Base-by-base conservation (phyloP, 2,329 filamentous ascomycete species). In the Cladosporium sp. region DNA sequence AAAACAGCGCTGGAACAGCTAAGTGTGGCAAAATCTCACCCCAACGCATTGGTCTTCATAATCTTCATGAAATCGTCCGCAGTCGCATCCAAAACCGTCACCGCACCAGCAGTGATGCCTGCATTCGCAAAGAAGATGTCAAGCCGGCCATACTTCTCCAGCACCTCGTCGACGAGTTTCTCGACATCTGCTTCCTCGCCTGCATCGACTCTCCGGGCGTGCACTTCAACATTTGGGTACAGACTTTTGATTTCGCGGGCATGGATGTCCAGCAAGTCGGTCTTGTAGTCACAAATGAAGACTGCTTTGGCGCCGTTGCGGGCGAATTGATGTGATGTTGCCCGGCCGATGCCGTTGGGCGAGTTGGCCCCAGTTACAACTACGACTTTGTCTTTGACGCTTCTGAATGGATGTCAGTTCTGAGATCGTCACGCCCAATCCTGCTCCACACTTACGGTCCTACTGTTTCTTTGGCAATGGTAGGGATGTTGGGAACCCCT, bases 51-150 rank as follows among this genome's bases (percentile, higher is more conserved):
- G 18, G 84, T 85, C 43, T 81, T 80, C 72, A 97, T 72, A 1
- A 86, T 84, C 38, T 83, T 72, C 84, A 95, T 88, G 64, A 96
- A 96, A 17, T 86, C 85, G 13, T 85, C 81, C 19, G 61, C 62
- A 3, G 45, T 43, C n/a, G 76, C 77, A 6, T 93, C 81, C 32
- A 79, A 80, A 56, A 96, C 91, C 1, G 80, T 52, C 44, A 75
- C 78, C n/a, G 75, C 74, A 17, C 78, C 77, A 1, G 88, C 86
- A 3, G 80, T 70, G 38, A 93, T 80, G 7, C 92, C 92, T 0
- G 92, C 92, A 64, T 96, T 97, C 52, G 92, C 92, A 69, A 96
- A 96, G 76, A 96, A 95, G 56, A 96, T 80, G 63, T 96, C 92
- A 4, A 97, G 76, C 7, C 89, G 79, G 3, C 85, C 85, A 67